Percentiles rank a stretch among this genome's conserved stretches.
phyloP scores from a whole-genome alignment of 352 stramenopile genomes.

The Elongisporangium senticosum region DNA sequence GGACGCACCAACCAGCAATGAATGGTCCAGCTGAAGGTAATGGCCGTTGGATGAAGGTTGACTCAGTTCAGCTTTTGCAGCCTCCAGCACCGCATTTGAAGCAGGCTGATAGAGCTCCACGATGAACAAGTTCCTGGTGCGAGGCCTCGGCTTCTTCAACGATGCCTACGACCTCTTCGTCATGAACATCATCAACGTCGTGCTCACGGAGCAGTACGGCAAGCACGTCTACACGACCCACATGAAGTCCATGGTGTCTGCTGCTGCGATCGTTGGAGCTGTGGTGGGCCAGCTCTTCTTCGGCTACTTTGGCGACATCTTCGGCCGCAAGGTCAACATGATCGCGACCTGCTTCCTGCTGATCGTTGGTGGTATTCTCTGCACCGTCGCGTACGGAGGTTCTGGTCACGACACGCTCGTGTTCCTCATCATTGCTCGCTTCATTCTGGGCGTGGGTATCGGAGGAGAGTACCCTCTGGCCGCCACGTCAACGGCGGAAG shows the following conservation, averaged over 20 bases:
- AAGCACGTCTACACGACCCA: conserved; percentile 33
- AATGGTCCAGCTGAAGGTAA: neutral
- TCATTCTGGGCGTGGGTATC: conserved; percentile 63
- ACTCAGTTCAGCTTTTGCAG: neutral
- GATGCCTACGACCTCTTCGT: conserved; percentile 45
- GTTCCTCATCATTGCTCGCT: conserved; percentile 51
- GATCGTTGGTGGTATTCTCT: conserved; percentile 62
- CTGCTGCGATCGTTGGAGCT: conserved; percentile 47
- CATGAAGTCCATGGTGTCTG: conserved; percentile 60
- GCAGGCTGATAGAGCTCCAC: neutral
- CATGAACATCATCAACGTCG: conserved; percentile 46
- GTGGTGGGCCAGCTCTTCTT: conserved; percentile 57
- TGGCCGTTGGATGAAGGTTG: no score
- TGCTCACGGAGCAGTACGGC: conserved; percentile 34
- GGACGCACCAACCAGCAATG: neutral
- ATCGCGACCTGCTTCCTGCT: conserved; percentile 58
- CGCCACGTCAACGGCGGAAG: conserved; percentile 43
- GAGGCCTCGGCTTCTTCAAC: conserved; percentile 41
- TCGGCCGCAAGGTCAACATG: conserved; percentile 64
- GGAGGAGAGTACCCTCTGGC: conserved; percentile 45
- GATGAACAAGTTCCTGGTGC: conserved; percentile 37
- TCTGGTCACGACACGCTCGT: conserved; percentile 35
- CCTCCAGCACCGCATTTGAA: conserved; percentile 1
- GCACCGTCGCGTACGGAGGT: conserved; percentile 44
- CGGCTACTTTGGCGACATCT: conserved; percentile 51